Base-by-base conservation (phyloP, 2,329 filamentous ascomycete genomes). In the Neopestalotiopsis sp. region DNA sequence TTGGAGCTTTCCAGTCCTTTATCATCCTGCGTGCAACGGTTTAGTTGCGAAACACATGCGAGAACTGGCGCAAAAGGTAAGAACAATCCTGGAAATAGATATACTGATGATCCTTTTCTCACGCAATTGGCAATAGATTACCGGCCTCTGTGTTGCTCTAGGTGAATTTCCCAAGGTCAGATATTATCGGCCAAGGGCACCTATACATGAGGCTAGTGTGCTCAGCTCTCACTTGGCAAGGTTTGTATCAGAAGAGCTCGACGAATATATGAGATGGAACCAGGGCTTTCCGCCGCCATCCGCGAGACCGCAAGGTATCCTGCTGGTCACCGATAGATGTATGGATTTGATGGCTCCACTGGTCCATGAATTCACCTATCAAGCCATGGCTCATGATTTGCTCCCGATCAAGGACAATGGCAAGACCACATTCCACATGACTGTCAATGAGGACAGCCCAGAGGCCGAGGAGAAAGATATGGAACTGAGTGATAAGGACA, bases 321-420 rank as follows among this genome's bases (percentile, higher is more conserved):
- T 99, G 0, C 85, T 97, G 75, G 92, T 99, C 70, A 93, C 94
- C 1, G 96, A 98, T 79, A 89, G 96, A 71, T 94, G 94, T 7
- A 96, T 99, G 92, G 96, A 99, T 79, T 81, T 98, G 3, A 90
- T 92, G 82, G 91, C 95, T 0, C 96, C 96, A 1, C 82, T 98
- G 12, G 78, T 98, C 4, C 96, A 99, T 81, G 96, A 99, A 76
- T 98, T 99, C 78, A 98, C 96, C 13, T 99, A 98, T 79, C 96
- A 99, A 81, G 94, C 96, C 65, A 98, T 99, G 95, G 95, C 94
- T 3, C 94, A 98, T 79, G 96, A 99, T 78, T 84, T 99, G 9
- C 83, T 99, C 38, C 92, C 92, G 0, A 94, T 99, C 76, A 91
- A 92, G 75, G 96, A 98, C 67, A 91, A 89, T 30, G 94, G 97